A percentile compares a stretch with the other conserved stretches of the same genome.
phyloP scores from a whole-genome alignment of 2,329 filamentous ascomycete genomes.

The Orbilia javanica region DNA sequence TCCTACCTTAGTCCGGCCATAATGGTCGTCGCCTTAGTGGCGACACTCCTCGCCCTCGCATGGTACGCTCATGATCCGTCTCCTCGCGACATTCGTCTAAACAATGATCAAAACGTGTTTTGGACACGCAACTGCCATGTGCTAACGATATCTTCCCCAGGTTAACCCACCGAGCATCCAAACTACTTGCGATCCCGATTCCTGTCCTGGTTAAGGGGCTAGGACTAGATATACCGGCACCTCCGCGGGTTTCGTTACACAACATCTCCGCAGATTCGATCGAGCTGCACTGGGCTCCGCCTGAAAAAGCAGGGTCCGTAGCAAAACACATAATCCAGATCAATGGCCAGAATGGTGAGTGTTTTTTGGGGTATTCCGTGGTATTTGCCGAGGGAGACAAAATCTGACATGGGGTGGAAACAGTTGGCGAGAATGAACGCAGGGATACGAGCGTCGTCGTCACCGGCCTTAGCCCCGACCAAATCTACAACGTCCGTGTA shows the following conservation, averaged over 20 bases:
- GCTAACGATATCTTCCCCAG: conserved; percentile 65
- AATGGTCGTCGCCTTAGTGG: conserved; percentile 56
- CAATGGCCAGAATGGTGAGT: conserved; percentile 87
- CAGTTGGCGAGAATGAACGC: conserved; percentile 83
- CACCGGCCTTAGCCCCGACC: conserved; percentile 84
- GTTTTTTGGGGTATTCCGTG: neutral
- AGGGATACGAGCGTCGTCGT: conserved; percentile 88
- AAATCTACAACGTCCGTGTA: conserved; percentile 93
- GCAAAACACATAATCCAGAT: conserved; percentile 92
- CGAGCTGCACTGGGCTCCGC: conserved; percentile 89
- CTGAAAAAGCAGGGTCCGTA: conserved; percentile 75
- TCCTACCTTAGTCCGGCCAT: neutral
- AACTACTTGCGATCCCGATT: conserved; percentile 90
- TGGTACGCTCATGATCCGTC: conserved; percentile 35
- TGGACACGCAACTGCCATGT: neutral
- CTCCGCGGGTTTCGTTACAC: conserved; percentile 89
- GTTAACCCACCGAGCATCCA: conserved; percentile 80
- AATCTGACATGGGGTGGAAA: conserved; percentile 34
- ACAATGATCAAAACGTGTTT: conserved; percentile 14
- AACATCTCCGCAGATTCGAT: conserved; percentile 89
- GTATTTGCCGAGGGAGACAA: neutral
- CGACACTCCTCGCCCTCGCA: conserved; percentile 56
- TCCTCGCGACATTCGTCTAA: neutral
- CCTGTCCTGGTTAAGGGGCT: conserved; percentile 90
- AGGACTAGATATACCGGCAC: conserved; percentile 90